Conservation (phyloP, 257 asterid genomes). For the Solanum bukasovii region DNA sequence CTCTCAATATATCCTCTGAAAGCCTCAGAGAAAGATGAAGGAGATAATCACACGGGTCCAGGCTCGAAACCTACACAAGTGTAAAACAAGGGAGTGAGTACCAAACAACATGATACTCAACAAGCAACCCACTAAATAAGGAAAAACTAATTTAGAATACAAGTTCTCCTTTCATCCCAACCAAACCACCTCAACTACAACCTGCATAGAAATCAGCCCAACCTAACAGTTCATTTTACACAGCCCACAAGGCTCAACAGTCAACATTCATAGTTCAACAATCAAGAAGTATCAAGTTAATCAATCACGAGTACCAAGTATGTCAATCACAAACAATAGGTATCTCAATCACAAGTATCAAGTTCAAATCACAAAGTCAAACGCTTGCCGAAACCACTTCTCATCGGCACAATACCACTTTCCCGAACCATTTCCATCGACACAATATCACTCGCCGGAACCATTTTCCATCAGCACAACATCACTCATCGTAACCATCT, state of each 20-base stretch:
- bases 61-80: not conserved
- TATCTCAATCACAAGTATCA: not conserved
- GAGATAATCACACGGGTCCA: not conserved
- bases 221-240: not conserved
- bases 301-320: not conserved
- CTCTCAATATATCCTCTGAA: not conserved
- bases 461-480: too few species aligned
- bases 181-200: not conserved
- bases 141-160: not conserved
- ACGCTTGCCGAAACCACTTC: too few species aligned
- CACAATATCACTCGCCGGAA: too few species aligned
- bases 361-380: not conserved
- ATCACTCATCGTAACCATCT: too few species aligned
- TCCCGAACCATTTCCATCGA: too few species aligned
- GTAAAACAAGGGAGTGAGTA: not conserved
- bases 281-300: not conserved
- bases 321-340: not conserved
- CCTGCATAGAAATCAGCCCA: not conserved
- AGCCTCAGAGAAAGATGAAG: not conserved
- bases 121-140: not conserved
- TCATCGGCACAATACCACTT: not conserved
- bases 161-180: not conserved
- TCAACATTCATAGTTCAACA: not conserved
- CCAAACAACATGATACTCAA: not conserved
- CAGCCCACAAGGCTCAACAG: not conserved